Evolutionary conservation across 352 stramenopile species (phyloP), one percentile per base, ranked within the genome.

Genomic region (Pythium pectinolyticum): DNA sequence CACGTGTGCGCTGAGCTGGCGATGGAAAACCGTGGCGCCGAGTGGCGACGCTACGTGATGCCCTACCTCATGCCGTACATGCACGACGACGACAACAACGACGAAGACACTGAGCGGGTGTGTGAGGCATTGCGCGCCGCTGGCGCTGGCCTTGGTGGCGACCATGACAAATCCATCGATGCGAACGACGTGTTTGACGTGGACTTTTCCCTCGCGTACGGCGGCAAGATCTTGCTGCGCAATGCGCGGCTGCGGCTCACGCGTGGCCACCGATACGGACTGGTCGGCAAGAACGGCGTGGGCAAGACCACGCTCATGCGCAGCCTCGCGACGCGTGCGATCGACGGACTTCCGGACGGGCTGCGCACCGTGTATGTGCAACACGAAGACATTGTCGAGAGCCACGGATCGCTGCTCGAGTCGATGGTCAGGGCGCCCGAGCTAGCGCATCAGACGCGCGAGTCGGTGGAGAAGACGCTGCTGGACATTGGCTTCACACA

Each of bases 361-460:
- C 84, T 99, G 32, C 91, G 94, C 54, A 99, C 94, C 14, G 95
- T 98, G 39, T 99, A 98, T 72, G 95, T 99, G 52, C 93, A 99
- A 78, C 92, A 97, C 66, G 94, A 99, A 57, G 91, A 99, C 53
- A 97, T 99, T 30, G 82, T 97, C 41, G 77, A 88, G 57, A 95
- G 97, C 75, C 77, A 89, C 39, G 77, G 89, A 74, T 76, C 59
- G 46, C 66, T 89, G 51, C 62, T 90, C n/a, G 67, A 88, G 54
- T 90, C 78, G 8, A 85, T 90, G 70, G 68, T 73, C 65, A 70
- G 77, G 31, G 77, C 79, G 9, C 74, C 80, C 17, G 87, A 98
- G 66, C 82, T 93, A 24, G 72, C 89, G 34, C 80, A 90, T 46
- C 82, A 91, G 62, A 77, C 74, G 5, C 80, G 62, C 14, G 84